phyloP scores from a whole-genome alignment of 1,284 basidiomycete species.

The Trichosporon faecale region DNA sequence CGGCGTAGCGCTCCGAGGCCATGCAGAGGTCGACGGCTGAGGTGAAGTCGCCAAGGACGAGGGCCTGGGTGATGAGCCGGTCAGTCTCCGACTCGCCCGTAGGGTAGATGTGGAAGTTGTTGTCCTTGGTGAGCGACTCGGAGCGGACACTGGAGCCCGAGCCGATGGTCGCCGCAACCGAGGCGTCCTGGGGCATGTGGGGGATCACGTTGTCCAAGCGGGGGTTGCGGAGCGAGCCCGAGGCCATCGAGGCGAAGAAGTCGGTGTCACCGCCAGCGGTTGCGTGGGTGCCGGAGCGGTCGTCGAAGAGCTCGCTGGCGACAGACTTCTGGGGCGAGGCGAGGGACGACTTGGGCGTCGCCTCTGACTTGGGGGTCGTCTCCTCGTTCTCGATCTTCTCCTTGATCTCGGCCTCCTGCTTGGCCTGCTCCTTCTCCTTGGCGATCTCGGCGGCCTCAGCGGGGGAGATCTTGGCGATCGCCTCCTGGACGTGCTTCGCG shows the following conservation, averaged over 20 bases:
- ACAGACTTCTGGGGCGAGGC: neutral
- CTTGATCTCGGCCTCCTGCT: constrained; percentile 59
- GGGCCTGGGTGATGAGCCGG: constrained; percentile 81
- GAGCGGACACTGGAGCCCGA: constrained; percentile 79
- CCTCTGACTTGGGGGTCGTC: constrained; percentile 10
- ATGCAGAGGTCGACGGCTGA: constrained; percentile 90
- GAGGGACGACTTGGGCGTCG: neutral
- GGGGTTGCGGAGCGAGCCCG: constrained; percentile 57
- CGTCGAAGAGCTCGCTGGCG: constrained; percentile 55
- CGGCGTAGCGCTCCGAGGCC: constrained; percentile 83
- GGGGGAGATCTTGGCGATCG: constrained; percentile 65
- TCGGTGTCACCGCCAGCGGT: constrained; percentile 65
- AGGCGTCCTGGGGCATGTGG: constrained; percentile 79
- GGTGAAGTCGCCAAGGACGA: constrained; percentile 91
- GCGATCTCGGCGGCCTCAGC: constrained; percentile 59
- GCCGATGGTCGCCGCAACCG: constrained; percentile 84
- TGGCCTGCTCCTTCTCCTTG: constrained; percentile 65
- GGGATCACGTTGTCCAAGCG: constrained; percentile 66
- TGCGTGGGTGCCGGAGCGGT: constrained; percentile 40
- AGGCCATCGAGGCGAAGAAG: constrained; percentile 79
- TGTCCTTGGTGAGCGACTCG: constrained; percentile 59
- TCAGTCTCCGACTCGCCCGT: constrained; percentile 83
- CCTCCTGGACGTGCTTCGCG: constrained; percentile 72
- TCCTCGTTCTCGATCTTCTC: constrained; percentile 63
- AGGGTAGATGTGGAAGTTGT: constrained; percentile 90